A percentile compares a stretch with the other conserved stretches of the same genome.
Evolutionary conservation across 108 stramenopile species (phyloP).

Genomic region (Skeletonema marinoi): DNA sequence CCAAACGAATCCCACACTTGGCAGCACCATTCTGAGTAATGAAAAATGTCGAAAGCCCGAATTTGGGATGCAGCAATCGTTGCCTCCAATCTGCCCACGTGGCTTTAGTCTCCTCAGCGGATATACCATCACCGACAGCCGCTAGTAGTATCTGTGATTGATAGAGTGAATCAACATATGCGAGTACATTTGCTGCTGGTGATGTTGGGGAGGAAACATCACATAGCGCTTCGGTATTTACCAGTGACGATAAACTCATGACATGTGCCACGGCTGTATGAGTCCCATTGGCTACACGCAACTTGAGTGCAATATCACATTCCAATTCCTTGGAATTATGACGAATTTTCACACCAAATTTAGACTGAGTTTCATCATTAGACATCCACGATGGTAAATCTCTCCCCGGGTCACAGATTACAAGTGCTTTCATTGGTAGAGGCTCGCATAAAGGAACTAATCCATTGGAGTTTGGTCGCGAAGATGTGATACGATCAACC

Average conservation of each 20-base stretch:
- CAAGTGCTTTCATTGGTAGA: constrained; percentile 81
- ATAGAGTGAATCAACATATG: constrained; percentile 75
- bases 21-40: constrained; percentile 91
- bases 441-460: constrained; percentile 84
- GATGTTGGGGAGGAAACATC: constrained; percentile 6
- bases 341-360: constrained; percentile 48
- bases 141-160: constrained; percentile 73
- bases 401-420: constrained; percentile 62
- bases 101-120: constrained; percentile 44
- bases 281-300: constrained; percentile 90
- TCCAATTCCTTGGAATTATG: constrained; percentile 53
- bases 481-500: constrained; percentile 92
- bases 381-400: constrained; percentile 56
- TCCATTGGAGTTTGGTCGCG: constrained; percentile 52
- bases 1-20: constrained; percentile 87
- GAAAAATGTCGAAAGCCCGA: constrained; percentile 90
- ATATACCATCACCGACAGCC: constrained; percentile 25
- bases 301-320: constrained; percentile 81
- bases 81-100: constrained; percentile 83
- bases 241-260: constrained; percentile 68
- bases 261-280: constrained; percentile 89
- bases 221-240: constrained; percentile 44
- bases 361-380: constrained; percentile 15
- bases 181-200: constrained; percentile 27
- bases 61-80: constrained; percentile 79